These are phyloP conservation scores for Orbilia quercus DNA, from an alignment of 2,329 filamentous ascomycete species.

Conservation along the genomic window DNA sequence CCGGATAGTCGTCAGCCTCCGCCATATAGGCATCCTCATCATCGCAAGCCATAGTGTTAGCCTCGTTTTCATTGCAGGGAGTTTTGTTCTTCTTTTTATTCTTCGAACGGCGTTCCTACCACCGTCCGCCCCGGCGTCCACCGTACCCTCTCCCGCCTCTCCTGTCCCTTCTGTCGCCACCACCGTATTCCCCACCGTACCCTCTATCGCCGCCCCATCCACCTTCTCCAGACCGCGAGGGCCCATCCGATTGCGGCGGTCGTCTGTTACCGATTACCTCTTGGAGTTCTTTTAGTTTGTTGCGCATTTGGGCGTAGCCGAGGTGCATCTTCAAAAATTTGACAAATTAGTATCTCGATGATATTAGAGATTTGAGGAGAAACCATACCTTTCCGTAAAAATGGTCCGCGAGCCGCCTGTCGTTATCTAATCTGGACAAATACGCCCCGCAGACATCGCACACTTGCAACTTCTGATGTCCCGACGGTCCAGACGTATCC, in stretches of 20 bases:
- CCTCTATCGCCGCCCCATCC: conserved; percentile 42
- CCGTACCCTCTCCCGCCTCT: conserved; percentile 57
- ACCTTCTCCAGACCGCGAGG: conserved; percentile 60
- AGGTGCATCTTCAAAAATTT: conserved; percentile 77
- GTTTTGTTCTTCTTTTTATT: neutral
- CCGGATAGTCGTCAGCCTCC: neutral
- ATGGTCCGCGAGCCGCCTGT: conserved; percentile 91
- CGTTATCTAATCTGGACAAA: conserved; percentile 90
- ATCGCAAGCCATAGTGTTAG: neutral
- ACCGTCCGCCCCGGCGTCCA: conserved; percentile 60
- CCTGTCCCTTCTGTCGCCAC: conserved; percentile 63
- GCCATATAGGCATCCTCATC: too few relatives aligned
- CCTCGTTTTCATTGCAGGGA: conserved; percentile 3
- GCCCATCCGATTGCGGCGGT: conserved; percentile 69
- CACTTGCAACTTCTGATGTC: conserved; percentile 97
- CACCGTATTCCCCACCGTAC: too few relatives aligned
- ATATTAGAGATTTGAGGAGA: too few relatives aligned
- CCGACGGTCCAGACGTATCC: conserved; percentile 90
- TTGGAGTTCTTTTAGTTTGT: conserved; percentile 85
- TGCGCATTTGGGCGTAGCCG: conserved; percentile 97
- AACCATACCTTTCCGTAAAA: conserved; percentile 88
- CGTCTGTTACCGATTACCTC: conserved; percentile 83
- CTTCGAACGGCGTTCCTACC: conserved; percentile 20
- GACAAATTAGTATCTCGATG: neutral
- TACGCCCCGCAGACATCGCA: conserved; percentile 99